Base-by-base conservation (phyloP, 148 eudicot genomes). In the Simmondsia chinensis region DNA sequence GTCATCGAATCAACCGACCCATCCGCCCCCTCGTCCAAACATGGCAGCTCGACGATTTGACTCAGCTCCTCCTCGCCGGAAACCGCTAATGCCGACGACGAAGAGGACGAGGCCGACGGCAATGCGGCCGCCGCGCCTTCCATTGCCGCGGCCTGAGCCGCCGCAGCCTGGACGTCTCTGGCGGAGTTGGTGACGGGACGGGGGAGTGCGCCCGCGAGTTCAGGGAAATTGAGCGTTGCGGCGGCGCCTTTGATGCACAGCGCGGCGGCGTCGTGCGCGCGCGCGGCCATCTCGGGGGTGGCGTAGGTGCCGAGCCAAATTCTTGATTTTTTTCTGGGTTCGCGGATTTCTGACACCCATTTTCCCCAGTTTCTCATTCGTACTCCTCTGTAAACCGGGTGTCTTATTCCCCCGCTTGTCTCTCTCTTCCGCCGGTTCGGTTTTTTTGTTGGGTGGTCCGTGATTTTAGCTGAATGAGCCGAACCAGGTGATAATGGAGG, bases 341-440 rank as follows among this genome's bases (percentile, higher is more conserved):
- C 68, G 1, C 87, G 72, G 17, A 75, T 75, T 59, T 75, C 87
- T 9, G 82, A 75, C 3, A 79, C 87, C 82, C 87, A 79, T 56
- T 75, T 75, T 0, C 87, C 87, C 87, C 86, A 79, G 9, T 75
- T 73, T 1, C 87, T 43, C 82, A 55, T 75, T 15, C 82, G 37
- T 3, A 79, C 87, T 7, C 87, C 87, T 20, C 78, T 60, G 59
- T 71, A 79, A 0, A 64, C 57, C 4, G 74, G 70, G 52, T 74
- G 81, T 4, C 60, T 28, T 14, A 29, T 5, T 9, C 9, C 9
- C 9, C 31, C 6, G 6, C 9, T 2, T 6, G 0, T 30, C 27
- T 5, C 22, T 15, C 20, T 26, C 4, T 3, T 38, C 3, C 3
- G 29, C 0, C 15, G 35, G 41, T 43, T 59, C 64, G n/a, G n/a